Base-by-base conservation (phyloP, 805 yeast genomes). In the Metschnikowia matae region DNA sequence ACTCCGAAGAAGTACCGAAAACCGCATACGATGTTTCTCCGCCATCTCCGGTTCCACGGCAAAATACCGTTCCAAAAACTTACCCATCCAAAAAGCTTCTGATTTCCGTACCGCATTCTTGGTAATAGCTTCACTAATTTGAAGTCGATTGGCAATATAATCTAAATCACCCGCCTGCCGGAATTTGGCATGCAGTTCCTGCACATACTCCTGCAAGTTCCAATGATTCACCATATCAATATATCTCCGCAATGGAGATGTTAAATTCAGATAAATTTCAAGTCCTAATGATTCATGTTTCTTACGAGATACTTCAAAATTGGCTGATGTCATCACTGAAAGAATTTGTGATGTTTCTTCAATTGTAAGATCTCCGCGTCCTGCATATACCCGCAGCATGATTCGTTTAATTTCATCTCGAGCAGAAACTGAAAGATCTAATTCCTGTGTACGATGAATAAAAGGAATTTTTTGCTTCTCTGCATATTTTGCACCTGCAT, bases 251-350 rank as follows among this genome's bases (percentile, higher is more conserved):
- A 64, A 57, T 2, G 68, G 68, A 2, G 68, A 90, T 0, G 98
- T 91, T 7, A 87, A 84, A 17, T 89, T 86, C 4, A 85, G 74
- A 60, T 91, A 89, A 5, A 69, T 63, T 0, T 67, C 64, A 7
- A 87, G 66, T 3, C 91, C 95, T 26, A 89, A 66, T 55, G 86
- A 80, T 20, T 74, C 70, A 66, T 90, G 97, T 0, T 59, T 61
- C 0, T 58, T 54, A 0, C 87, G 79, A 1, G 50, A 44, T 0
- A 78, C 64, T 2, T 81, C 69, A 41, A 79, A 74, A 35, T 70
- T 71, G 3, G 92, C 84, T 17, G 81, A 70, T 2, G 79, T 76
- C 58, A 83, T 62, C 33, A 79, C 72, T 5, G 79, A 67, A 13
- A 77, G 63, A 20, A 80, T 57, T 41, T 73, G 65, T 26, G 75